phyloP scores from a whole-genome alignment of 2,329 filamentous ascomycete genomes.

The Pseudocercospora fuligena region DNA sequence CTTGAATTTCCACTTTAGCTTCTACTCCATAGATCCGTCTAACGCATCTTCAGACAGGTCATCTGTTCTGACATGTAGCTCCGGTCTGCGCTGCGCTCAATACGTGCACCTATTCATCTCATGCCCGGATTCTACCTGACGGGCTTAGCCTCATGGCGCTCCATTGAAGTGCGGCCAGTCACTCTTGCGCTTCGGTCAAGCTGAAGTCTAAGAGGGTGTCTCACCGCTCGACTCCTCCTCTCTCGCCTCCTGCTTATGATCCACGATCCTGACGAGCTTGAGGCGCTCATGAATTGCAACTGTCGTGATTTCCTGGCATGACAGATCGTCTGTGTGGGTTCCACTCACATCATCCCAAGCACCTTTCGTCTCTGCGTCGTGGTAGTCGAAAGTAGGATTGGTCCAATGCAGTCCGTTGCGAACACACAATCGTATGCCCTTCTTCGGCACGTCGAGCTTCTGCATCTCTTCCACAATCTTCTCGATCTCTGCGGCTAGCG shows the following conservation, averaged over 20 bases:
- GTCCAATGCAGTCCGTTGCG: neutral
- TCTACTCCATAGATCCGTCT: too few species aligned
- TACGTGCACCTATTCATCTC: too few species aligned
- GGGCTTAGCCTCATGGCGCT: too few species aligned
- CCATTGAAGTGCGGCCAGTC: too few species aligned
- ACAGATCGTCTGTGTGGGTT: neutral
- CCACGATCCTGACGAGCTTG: neutral
- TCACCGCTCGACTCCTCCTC: neutral
- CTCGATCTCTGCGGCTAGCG: neutral
- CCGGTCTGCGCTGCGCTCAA: too few species aligned
- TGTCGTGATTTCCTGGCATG: neutral
- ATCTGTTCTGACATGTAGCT: too few species aligned
- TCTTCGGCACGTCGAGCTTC: neutral
- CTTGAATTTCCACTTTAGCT: too few species aligned
- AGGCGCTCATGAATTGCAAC: neutral
- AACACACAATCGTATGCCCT: neutral
- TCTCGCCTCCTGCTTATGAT: neutral
- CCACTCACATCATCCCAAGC: neutral
- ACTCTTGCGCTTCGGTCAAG: too few species aligned
- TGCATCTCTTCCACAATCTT: neutral
- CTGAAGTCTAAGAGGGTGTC: too few species aligned
- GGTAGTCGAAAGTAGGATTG: neutral
- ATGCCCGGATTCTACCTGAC: too few species aligned
- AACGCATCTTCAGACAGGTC: too few species aligned
- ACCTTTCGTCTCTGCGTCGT: neutral